Percentiles rank a stretch among this genome's conserved stretches.
Evolutionary conservation across 306 rosid genomes (phyloP).

Genomic region (Rosa chinensis): DNA sequence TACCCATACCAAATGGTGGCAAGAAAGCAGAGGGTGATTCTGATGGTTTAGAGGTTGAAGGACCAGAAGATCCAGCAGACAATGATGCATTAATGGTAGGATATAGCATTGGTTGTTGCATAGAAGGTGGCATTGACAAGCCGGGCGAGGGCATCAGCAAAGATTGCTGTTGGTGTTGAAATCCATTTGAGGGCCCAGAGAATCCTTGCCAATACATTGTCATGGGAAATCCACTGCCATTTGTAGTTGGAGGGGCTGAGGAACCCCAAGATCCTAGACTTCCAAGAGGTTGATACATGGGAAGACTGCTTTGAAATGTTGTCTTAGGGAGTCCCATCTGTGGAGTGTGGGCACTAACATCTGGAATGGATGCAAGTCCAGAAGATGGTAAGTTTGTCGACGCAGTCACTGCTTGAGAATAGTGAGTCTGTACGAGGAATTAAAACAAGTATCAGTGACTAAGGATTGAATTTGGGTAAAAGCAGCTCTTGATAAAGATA

Average conservation of each 20-base stretch:
- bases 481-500: neutral
- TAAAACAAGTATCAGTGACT: neutral
- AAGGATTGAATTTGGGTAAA: neutral
- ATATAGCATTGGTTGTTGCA: conserved; percentile 78
- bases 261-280: conserved; percentile 82
- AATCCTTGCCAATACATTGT: conserved; percentile 98
- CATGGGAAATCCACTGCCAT: conserved; percentile 72
- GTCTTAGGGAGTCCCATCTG: conserved; percentile 75
- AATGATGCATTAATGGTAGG: conserved; percentile 57
- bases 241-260: conserved; percentile 68
- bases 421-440: conserved; percentile 67
- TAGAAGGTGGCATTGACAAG: conserved; percentile 62
- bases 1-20: conserved; percentile 29
- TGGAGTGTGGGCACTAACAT: conserved; percentile 51
- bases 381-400: conserved; percentile 63
- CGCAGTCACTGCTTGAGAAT: conserved; percentile 51
- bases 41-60: conserved; percentile 16
- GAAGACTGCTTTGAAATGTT: conserved; percentile 65
- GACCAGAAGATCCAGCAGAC: conserved; percentile 52
- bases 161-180: conserved; percentile 78
- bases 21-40: conserved; percentile 38
- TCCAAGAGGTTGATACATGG: conserved; percentile 87
- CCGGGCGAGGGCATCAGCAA: conserved; percentile 83
- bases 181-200: conserved; percentile 74
- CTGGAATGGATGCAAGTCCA: conserved; percentile 59